Percentiles rank a stretch among this genome's conserved stretches.
Evolutionary conservation across 331 rosid genomes (phyloP).

Genomic region (Acacia concinna): DNA sequence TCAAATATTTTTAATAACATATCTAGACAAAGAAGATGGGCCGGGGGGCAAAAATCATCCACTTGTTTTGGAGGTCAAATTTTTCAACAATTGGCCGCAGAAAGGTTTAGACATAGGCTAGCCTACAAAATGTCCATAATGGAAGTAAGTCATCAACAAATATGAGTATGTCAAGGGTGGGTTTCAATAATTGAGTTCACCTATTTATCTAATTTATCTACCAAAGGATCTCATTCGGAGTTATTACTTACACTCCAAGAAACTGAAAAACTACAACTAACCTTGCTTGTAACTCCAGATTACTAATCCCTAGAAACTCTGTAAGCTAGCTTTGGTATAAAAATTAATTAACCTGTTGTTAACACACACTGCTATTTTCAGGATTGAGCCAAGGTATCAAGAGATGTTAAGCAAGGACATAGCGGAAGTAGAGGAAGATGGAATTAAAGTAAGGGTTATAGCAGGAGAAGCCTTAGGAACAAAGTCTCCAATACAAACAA

Average conservation of each 20-base stretch:
- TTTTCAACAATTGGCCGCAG: background rate
- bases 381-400: conserved; percentile 93
- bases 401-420: conserved; percentile 77
- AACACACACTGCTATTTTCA: conserved; percentile 22
- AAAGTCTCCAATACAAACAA: conserved; percentile 81
- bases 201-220: background rate
- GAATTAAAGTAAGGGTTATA: conserved; percentile 71
- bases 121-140: background rate
- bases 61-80: background rate
- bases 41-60: background rate
- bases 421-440: conserved; percentile 62
- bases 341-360: background rate
- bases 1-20: too few species aligned
- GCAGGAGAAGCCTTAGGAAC: conserved; percentile 90
- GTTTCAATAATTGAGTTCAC: background rate
- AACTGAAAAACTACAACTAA: background rate
- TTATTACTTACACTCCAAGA: conserved; percentile 13
- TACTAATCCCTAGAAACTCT: background rate
- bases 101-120: background rate
- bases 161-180: background rate
- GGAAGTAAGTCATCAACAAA: background rate
- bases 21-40: background rate
- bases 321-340: conserved; percentile 1
- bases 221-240: background rate
- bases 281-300: conserved; percentile 5